A percentile compares a stretch with the other conserved stretches of the same genome.
These are phyloP conservation scores for Umbellularia californica DNA, from an alignment of 164 flowering plant species.

Conservation along the genomic window DNA sequence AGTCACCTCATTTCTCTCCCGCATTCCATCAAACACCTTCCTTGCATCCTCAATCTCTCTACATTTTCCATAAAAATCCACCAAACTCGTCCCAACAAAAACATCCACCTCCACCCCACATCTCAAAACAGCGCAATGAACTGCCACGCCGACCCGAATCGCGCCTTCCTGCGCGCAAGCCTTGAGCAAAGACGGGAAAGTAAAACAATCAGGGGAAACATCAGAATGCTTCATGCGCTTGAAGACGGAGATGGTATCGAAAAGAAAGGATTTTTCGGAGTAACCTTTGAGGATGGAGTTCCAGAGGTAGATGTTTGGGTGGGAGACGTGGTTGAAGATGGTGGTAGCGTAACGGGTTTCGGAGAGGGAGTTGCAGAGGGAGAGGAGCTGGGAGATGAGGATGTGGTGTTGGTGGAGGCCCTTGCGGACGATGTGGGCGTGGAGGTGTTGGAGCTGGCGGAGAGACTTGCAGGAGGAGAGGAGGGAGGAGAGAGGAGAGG, in stretches of 20 bases:
- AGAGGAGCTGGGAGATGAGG: slow-evolving; percentile 10
- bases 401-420: slow-evolving; percentile 11
- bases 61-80: slow-evolving; percentile 21
- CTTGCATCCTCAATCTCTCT: slow-evolving; percentile 8
- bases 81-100: slow-evolving; percentile 14
- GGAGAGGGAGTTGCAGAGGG: slow-evolving; percentile 11
- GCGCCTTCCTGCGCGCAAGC: slow-evolving; percentile 7
- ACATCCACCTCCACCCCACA: slow-evolving; percentile 9
- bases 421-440: slow-evolving; percentile 13
- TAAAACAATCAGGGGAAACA: slow-evolving; percentile 7
- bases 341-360: slow-evolving; percentile 2
- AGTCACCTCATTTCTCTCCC: slow-evolving; percentile 12
- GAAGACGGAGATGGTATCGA: slow-evolving; percentile 8
- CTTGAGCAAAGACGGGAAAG: slow-evolving; percentile 17
- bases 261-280: slow-evolving; percentile 3
- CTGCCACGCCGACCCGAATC: slow-evolving; percentile 3
- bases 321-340: slow-evolving; percentile 10
- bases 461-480: slow-evolving; percentile 8
- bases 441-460: slow-evolving; percentile 4
- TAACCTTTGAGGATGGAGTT: slow-evolving; percentile 16
- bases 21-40: slow-evolving; percentile 16
- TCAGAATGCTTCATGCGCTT: slow-evolving; percentile 9
- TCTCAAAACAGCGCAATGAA: slow-evolving; percentile 13
- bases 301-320: slow-evolving; percentile 17
- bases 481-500: background rate